phyloP scores from a whole-genome alignment of 768 basidiomycete genomes.

The Mycena epipterygia region DNA sequence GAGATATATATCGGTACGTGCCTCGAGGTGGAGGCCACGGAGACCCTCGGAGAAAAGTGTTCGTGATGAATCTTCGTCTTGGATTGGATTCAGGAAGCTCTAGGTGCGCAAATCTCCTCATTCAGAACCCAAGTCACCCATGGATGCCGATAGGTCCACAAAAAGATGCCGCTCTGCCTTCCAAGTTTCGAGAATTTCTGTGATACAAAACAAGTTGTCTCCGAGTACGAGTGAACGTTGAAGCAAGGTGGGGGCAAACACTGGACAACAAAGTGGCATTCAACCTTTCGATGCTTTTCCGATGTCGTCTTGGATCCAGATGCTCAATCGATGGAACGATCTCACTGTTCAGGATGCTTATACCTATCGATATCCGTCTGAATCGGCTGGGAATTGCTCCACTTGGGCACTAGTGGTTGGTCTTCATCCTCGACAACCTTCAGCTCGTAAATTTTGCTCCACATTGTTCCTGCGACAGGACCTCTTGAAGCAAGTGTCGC shows the following conservation, averaged over 20 bases:
- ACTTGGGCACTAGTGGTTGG: background rate
- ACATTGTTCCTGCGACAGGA: too few relatives aligned
- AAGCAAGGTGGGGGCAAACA: background rate
- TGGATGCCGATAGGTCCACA: too few relatives aligned
- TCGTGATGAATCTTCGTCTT: background rate
- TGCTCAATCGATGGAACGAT: conserved; percentile 26
- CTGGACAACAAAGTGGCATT: background rate
- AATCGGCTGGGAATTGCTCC: background rate
- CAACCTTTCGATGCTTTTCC: background rate
- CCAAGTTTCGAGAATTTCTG: too few relatives aligned
- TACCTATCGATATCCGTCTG: conserved; percentile 24
- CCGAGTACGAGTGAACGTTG: background rate
- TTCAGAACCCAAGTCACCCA: background rate
- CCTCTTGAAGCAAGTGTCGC: too few relatives aligned
- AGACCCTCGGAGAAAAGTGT: background rate
- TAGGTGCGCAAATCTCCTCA: background rate
- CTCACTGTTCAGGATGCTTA: background rate
- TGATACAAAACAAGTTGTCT: too few relatives aligned
- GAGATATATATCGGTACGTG: too few relatives aligned
- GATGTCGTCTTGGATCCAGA: too few relatives aligned
- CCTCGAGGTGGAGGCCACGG: background rate
- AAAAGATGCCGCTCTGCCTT: too few relatives aligned
- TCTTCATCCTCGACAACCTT: too few relatives aligned
- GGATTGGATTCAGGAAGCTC: background rate
- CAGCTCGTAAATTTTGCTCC: too few relatives aligned